Evolutionary conservation across 2,329 filamentous ascomycete genomes (phyloP).

Genomic region (Thielaviopsis punctulata): DNA sequence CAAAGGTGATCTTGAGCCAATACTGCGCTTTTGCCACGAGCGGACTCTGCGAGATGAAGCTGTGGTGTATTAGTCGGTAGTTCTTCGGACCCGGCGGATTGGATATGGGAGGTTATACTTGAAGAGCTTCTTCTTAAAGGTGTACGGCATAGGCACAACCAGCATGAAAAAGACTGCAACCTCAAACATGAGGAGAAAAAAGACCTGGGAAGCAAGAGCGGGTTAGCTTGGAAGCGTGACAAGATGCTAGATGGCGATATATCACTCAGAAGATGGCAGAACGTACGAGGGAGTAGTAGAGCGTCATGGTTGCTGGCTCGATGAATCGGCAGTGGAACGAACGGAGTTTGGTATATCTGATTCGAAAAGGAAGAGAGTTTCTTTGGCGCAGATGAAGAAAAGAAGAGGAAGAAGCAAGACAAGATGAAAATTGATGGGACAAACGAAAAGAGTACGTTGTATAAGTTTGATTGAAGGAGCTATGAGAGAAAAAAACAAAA

Average conservation of each 20-base stretch:
- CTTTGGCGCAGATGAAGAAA: background rate
- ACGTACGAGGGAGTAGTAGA: constrained; percentile 38
- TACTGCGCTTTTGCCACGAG: constrained; percentile 86
- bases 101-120: constrained; percentile 27
- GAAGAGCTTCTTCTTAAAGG: constrained; percentile 70
- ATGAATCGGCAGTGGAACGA: background rate
- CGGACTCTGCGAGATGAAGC: constrained; percentile 83
- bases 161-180: constrained; percentile 67
- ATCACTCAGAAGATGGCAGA: background rate
- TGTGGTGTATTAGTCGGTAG: constrained; percentile 18
- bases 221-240: background rate
- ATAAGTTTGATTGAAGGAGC: no score
- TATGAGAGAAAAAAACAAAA: background rate
- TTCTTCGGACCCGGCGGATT: background rate
- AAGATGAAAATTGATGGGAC: background rate
- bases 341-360: background rate
- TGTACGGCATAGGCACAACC: constrained; percentile 78
- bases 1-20: constrained; percentile 96
- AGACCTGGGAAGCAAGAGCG: constrained; percentile 41
- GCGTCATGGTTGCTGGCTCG: constrained; percentile 33
- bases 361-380: background rate
- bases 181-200: constrained; percentile 65
- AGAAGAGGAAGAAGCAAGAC: background rate
- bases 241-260: background rate
- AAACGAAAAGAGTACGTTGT: no score